Conservation (phyloP, 805 yeast species). For the Candida odintsovae region DNA sequence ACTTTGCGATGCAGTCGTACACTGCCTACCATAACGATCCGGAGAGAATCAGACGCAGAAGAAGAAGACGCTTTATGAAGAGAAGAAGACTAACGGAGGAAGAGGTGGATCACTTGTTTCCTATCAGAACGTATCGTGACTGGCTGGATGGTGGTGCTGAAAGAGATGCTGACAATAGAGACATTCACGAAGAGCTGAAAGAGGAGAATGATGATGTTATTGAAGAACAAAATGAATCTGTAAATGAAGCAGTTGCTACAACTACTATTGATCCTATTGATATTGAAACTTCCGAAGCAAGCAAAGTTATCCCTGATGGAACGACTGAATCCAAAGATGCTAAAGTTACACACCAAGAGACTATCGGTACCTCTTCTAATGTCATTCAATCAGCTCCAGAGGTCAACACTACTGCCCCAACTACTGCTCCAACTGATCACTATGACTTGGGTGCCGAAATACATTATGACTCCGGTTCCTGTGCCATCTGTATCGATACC, state of each 20-base stretch:
- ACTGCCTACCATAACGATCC: constrained; percentile 14
- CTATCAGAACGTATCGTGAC: constrained; percentile 47
- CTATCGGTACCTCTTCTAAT: neutral
- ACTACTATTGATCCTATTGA: neutral
- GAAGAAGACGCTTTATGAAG: constrained; percentile 38
- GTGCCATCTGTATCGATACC: constrained; percentile 74
- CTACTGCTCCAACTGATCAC: neutral
- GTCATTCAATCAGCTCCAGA: neutral
- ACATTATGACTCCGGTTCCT: constrained; percentile 61
- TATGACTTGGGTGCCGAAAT: constrained; percentile 21
- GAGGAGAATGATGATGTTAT: constrained; percentile 20
- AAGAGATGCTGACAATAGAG: constrained; percentile 38
- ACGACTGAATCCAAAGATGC: neutral
- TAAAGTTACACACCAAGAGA: neutral
- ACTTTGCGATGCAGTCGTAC: constrained; percentile 20
- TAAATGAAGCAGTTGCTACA: neutral
- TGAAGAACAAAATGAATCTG: constrained; percentile 3
- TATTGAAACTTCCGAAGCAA: neutral
- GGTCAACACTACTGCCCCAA: neutral
- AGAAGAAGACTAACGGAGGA: constrained; percentile 48
- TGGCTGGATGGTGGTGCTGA: constrained; percentile 62
- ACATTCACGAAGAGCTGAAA: constrained; percentile 38
- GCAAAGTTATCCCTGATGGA: neutral
- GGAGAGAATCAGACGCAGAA: constrained; percentile 14
- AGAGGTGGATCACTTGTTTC: constrained; percentile 58